Base-by-base conservation (phyloP, 306 rosid species). In the Quillaja saponaria region DNA sequence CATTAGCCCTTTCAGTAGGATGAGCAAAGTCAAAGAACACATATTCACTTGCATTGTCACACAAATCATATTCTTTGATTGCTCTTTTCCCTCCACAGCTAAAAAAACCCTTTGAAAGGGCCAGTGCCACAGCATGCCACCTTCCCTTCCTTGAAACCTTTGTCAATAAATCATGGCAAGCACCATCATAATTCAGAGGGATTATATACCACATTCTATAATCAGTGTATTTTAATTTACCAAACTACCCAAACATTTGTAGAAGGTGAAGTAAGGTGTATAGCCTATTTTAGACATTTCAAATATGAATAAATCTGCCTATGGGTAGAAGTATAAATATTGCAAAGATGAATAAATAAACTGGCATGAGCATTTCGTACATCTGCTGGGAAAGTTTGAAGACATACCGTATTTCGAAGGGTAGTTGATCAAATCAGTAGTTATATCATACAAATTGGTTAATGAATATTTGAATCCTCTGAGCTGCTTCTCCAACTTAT, bases 51-150 rank as follows among this genome's bases (percentile, higher is more conserved):
- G 50, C 72, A 56, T 67, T 67, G 25, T 40, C 63, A 61, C 90
- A 88, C 14, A 83, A 34, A 5, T 79, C 56, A 55, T 41, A 80
- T 16, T 76, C 75, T 34, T 42, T 10, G 9, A 55, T 52, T 3
- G 75, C 82, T 15, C 81, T 76, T 77, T 53, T 80, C 49, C 91
- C 82, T 16, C 96, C 94, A 34, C 96, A 88, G 47, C 71, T 88
- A 7, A 25, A 19, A n/a, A 49, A 64, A 76, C 42, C 83, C 87
- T 75, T 86, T 78, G 53, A 57, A 77, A 6, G 56, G 67, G 0
- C 94, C 90, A 25, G 75, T 60, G 13, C 96, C 96, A 49, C 94
- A 85, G 11, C 94, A 84, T 16, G 80, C 90, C 6, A 0, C 28
- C 33, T 66, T 76, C 15, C 74, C 88, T 55, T 75, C 87, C 53